Base-by-base conservation (phyloP, 345 rosid species). In the Capsella bursapastoris region DNA sequence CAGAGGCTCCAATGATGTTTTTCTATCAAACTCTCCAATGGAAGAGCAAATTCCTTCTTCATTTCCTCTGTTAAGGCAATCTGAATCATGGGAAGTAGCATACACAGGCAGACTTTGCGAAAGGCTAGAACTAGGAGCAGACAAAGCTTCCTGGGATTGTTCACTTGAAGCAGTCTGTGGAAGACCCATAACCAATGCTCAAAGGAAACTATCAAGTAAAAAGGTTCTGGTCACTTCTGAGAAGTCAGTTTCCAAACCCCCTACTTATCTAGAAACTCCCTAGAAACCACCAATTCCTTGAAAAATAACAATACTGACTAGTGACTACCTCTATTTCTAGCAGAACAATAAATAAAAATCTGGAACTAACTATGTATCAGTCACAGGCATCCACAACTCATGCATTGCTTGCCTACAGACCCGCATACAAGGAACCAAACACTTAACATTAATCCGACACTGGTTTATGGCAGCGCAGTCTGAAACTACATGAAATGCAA, bases 141-240 rank as follows among this genome's bases (percentile, higher is more conserved):
- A 82, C 62, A 80, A 70, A 71, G 78, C 79, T 78, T 68, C 96
- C 60, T 83, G 76, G 32, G 72, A 76, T 70, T 63, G 69, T 55
- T 80, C 87, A 69, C 62, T 55, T 28, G 94, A 82, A 82, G 89
- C 79, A 77, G 85, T 82, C 76, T 87, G 97, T 0, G 94, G 98
- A 81, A 93, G 72, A 49, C 98, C 97, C 97, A 93, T 93, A 11
- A 60, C 81, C 45, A 73, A 65, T 72, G 57, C 53, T 72, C 57
- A 68, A 72, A 49, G 47, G 25, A 53, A 51, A 40, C 2, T 51
- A 18, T 45, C 56, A 58, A 22, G 51, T 59, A 59, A 58, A 15
- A 12, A 5, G 7, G 41, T 7, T 61, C 16, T 22, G 40, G 48
- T 74, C 63, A 35, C 79, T 76, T 68, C 16, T 37, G 25, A 22